Conservation (phyloP, 2,329 filamentous ascomycete species). For the Fusarium sp. region DNA sequence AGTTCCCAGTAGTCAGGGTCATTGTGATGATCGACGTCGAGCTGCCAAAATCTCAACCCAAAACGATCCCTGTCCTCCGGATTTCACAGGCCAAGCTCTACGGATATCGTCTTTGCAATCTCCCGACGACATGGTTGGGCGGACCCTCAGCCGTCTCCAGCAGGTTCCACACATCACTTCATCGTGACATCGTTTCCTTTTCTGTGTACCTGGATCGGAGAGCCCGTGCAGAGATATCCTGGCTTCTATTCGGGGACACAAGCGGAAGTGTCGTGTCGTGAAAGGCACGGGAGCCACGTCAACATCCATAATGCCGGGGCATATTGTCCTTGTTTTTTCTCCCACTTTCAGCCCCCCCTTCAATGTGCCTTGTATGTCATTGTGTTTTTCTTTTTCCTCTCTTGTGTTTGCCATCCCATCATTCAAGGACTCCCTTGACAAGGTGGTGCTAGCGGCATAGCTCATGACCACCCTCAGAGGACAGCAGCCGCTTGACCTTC, state of each 20-base stretch:
- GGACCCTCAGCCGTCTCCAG: slow-evolving; percentile 3
- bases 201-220: slow-evolving; percentile 1
- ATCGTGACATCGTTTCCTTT: neutral
- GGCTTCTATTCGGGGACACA: neutral
- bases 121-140: slow-evolving; percentile 15
- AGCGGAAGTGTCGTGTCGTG: neutral
- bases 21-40: neutral
- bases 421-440: neutral
- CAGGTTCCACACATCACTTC: slow-evolving; percentile 12
- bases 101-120: slow-evolving; percentile 5
- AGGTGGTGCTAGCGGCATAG: neutral
- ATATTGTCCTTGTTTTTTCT: neutral
- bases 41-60: neutral
- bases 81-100: slow-evolving; percentile 5
- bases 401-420: neutral
- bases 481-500: neutral
- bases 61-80: slow-evolving; percentile 2
- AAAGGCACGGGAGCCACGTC: neutral
- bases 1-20: slow-evolving; percentile 5
- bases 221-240: slow-evolving; percentile 5
- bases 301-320: neutral
- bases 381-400: slow-evolving; percentile 10
- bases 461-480: neutral
- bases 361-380: neutral
- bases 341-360: neutral